Conservation (phyloP, 345 rosid species). For the Iberis pinnata region DNA sequence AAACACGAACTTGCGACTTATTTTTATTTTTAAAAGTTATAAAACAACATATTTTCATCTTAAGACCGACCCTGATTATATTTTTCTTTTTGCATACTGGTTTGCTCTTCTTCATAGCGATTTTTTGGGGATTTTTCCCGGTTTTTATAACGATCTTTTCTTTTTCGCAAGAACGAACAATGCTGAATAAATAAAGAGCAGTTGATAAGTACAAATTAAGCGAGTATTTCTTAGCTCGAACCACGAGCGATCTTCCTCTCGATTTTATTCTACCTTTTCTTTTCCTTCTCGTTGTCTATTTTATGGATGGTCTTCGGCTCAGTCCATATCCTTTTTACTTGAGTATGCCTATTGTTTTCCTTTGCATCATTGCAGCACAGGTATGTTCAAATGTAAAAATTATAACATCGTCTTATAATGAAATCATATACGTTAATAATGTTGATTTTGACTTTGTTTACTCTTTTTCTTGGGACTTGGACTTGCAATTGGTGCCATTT, state of each 20-base stretch:
- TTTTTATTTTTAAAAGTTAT: no score
- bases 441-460: background rate
- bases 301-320: constrained; percentile 81
- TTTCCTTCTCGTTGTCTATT: constrained; percentile 80
- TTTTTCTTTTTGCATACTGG: constrained; percentile 53
- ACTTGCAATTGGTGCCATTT: constrained; percentile 83
- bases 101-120: constrained; percentile 87
- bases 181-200: constrained; percentile 87
- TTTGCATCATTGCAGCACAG: constrained; percentile 91
- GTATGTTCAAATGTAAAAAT: constrained; percentile 32
- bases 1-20: no score
- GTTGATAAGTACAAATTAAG: constrained; percentile 93
- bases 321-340: constrained; percentile 64
- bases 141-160: constrained; percentile 95
- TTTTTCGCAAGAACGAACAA: constrained; percentile 93
- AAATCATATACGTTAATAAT: no score
- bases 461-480: constrained; percentile 73
- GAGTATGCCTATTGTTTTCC: constrained; percentile 70
- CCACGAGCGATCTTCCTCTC: constrained; percentile 94
- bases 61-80: no score
- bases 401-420: no score
- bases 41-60: no score
- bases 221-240: constrained; percentile 86
- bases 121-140: constrained; percentile 98
- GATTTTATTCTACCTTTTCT: constrained; percentile 77